Conservation (phyloP, 805 yeast genomes). For the Candida morakotiae region DNA sequence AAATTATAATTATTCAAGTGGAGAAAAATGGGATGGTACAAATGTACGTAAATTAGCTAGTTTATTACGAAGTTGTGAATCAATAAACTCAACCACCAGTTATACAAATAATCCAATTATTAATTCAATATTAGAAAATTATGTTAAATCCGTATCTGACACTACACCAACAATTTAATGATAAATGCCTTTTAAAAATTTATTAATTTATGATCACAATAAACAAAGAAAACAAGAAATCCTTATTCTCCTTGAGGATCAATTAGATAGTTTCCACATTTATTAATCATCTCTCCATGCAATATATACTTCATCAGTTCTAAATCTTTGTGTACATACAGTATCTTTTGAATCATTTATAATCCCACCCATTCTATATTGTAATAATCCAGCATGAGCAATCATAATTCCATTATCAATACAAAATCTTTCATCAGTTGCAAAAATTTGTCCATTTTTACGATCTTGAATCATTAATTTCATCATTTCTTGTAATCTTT, state of each 20-base stretch:
- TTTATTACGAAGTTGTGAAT: conserved; percentile 34
- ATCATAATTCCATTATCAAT: conserved; percentile 99
- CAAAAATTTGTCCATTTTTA: conserved; percentile 75
- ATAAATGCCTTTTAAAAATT: conserved; percentile 7
- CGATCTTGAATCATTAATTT: conserved; percentile 87
- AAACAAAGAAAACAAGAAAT: conserved; percentile 6
- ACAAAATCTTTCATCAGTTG: conserved; percentile 96
- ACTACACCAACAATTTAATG: conserved; percentile 2
- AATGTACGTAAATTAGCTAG: conserved; percentile 44
- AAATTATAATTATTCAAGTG: conserved; percentile 40
- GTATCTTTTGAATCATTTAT: conserved; percentile 58
- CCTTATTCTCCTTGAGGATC: conserved; percentile 7
- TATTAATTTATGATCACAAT: conserved; percentile 8
- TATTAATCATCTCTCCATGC: conserved; percentile 73
- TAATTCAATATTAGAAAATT: conserved; percentile 6
- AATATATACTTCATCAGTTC: conserved; percentile 91
- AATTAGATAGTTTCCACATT: neutral
- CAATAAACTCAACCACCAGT: neutral
- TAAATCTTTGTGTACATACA: conserved; percentile 86
- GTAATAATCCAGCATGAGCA: conserved; percentile 93
- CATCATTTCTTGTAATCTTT: conserved; percentile 94
- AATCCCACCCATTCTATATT: conserved; percentile 72
- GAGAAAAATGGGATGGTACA: conserved; percentile 43
- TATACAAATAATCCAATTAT: conserved; percentile 7
- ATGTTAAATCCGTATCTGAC: conserved; percentile 33